phyloP scores from a whole-genome alignment of 768 basidiomycete genomes.

The Xerocomellus intermedius region DNA sequence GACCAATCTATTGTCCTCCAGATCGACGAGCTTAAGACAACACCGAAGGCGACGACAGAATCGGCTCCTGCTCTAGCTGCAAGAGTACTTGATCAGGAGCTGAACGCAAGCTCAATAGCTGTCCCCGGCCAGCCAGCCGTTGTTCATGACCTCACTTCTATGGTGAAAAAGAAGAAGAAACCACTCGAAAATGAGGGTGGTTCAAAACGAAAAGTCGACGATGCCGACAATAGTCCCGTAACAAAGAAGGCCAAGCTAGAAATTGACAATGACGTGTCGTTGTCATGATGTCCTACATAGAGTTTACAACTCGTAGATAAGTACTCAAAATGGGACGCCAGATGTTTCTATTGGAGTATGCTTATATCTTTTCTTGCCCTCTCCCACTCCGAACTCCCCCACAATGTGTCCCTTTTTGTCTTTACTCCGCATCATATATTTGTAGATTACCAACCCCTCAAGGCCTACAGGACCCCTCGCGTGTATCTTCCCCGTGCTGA shows the following conservation, averaged over 20 bases:
- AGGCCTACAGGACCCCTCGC: constrained; percentile 95
- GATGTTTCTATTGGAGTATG: constrained; percentile 40
- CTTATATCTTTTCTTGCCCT: constrained; percentile 70
- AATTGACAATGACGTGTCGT: constrained; percentile 19
- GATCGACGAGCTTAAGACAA: constrained; percentile 89
- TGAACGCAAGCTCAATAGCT: constrained; percentile 46
- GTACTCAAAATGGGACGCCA: constrained; percentile 23
- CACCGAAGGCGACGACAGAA: constrained; percentile 58
- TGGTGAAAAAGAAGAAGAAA: constrained; percentile 85
- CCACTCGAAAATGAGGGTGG: constrained; percentile 37
- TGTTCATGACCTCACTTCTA: constrained; percentile 81
- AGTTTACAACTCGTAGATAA: background rate
- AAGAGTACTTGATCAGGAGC: constrained; percentile 67
- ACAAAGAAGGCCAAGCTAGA: constrained; percentile 68
- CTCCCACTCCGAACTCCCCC: constrained; percentile 75
- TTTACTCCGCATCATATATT: constrained; percentile 86
- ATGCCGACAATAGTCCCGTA: constrained; percentile 43
- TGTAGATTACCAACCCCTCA: constrained; percentile 93
- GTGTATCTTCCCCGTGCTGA: constrained; percentile 95
- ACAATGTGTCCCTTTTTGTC: constrained; percentile 77
- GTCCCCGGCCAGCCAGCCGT: constrained; percentile 36
- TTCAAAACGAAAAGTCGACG: constrained; percentile 72
- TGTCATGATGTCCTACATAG: constrained; percentile 13
- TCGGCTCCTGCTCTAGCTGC: constrained; percentile 73
- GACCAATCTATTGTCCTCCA: constrained; percentile 29